These are phyloP conservation scores for Penicillium psychrofluorescens DNA, from an alignment of 495 filamentous ascomycete species.

Conservation along the genomic window DNA sequence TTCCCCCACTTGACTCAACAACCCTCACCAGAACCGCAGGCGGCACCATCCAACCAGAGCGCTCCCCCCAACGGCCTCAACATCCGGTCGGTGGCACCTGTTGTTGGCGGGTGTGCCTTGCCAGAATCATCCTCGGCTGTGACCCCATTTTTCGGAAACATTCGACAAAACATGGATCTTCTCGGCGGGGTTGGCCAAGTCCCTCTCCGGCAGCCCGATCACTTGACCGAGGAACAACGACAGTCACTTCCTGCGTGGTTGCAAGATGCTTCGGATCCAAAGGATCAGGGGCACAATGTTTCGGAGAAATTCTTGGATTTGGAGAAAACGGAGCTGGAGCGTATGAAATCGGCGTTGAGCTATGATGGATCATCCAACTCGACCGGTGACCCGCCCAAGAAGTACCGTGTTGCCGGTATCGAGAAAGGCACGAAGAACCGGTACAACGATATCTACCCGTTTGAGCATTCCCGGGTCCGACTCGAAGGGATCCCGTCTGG, in stretches of 20 bases:
- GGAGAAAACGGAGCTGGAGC: constrained; percentile 75
- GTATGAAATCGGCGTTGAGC: constrained; percentile 87
- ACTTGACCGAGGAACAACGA: constrained; percentile 35
- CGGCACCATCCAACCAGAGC: not conserved
- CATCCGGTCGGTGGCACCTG: constrained; percentile 56
- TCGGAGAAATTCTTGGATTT: constrained; percentile 78
- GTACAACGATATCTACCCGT: constrained; percentile 97
- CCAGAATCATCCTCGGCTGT: constrained; percentile 57
- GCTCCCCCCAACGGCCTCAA: constrained; percentile 36
- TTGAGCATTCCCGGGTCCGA: constrained; percentile 85
- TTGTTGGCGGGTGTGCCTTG: constrained; percentile 81
- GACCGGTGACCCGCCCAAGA: constrained; percentile 18
- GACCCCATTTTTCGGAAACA: constrained; percentile 94
- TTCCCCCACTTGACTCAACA: constrained; percentile 40
- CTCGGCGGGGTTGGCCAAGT: constrained; percentile 92
- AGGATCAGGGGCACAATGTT: constrained; percentile 69
- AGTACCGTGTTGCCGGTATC: constrained; percentile 70
- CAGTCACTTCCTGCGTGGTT: constrained; percentile 69
- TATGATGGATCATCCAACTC: constrained; percentile 49
- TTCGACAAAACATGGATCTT: constrained; percentile 94
- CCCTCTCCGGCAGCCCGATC: constrained; percentile 60
- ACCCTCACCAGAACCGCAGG: constrained; percentile 9
- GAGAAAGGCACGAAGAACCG: constrained; percentile 93
- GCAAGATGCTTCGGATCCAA: constrained; percentile 51
- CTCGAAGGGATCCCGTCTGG: constrained; percentile 63